Base-by-base conservation (phyloP, 495 filamentous ascomycete genomes). In the Neurospora intermedia region DNA sequence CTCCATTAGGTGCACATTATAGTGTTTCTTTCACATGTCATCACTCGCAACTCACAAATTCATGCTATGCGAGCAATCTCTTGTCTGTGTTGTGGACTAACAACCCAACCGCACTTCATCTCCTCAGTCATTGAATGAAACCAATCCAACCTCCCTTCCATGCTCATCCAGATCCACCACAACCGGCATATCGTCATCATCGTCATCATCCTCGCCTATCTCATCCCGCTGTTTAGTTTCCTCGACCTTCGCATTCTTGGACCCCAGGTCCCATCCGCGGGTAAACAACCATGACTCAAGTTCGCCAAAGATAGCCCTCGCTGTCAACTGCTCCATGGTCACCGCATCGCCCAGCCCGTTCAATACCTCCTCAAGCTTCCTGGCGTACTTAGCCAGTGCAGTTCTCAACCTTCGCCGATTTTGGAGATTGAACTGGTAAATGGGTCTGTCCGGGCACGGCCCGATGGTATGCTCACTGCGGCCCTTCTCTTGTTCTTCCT, bases 121-220 rank as follows among this genome's bases (percentile, higher is more conserved):
- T 66, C 18, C 41, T 71, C 73, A 77, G 41, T 83, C 79, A 48
- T 71, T 75, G 75, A 85, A 85, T 38, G 81, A 82, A 59, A 88
- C 78, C 41, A 88, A 76, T 59, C 84, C 86, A 31, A 81, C 75
- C 76, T 88, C 85, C 38, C 80, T 78, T n/a, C 86, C 86, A 20
- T 80, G 77, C 38, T 81, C 81, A 69, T 88, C 86, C 75, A 94
- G 76, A 70, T 94, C 89, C 6, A 99, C 93, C 20, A 99, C 81
- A 31, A 91, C 85, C 18, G 95, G 96, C 73, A 92, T 90, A 84
- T 94, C 94, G 78, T 97, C 95, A 20, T 97, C 93, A 78, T 96
- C 86, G 73, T 94, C 90, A 18, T 97, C 89, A 76, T 89, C 82
- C 80, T 94, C 93, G 31, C 90, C 91, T 77, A 93, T 92, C 78